These are phyloP conservation scores for Gymnopus androsaceus DNA, from an alignment of 1,284 basidiomycete genomes.

Conservation along the genomic window DNA sequence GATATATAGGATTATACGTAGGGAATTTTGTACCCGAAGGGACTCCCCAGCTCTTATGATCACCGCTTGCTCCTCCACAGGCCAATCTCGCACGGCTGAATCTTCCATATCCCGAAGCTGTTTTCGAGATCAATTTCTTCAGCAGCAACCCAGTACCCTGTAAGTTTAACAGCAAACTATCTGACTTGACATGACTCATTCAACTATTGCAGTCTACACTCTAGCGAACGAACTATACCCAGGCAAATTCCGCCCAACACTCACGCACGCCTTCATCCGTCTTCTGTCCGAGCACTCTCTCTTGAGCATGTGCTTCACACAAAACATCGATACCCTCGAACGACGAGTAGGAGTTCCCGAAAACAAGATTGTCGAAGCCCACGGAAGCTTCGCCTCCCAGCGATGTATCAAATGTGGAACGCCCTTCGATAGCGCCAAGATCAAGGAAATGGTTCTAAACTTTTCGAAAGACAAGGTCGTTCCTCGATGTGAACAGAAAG, in stretches of 20 bases:
- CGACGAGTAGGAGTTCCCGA: slow-evolving; percentile 78
- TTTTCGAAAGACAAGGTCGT: slow-evolving; percentile 49
- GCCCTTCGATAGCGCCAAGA: slow-evolving; percentile 65
- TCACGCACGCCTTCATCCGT: slow-evolving; percentile 88
- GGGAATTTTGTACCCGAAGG: slow-evolving; percentile 7
- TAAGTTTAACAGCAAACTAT: slow-evolving; percentile 35
- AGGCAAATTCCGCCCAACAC: slow-evolving; percentile 82
- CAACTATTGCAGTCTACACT: slow-evolving; percentile 64
- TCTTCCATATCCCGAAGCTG: slow-evolving; percentile 79
- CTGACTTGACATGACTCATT: slow-evolving; percentile 5
- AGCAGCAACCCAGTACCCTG: slow-evolving; percentile 71
- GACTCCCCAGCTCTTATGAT: background rate
- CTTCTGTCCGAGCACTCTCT: slow-evolving; percentile 68
- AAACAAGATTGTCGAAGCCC: slow-evolving; percentile 86
- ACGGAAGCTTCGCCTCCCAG: slow-evolving; percentile 87
- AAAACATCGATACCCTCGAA: slow-evolving; percentile 94
- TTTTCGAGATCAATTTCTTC: slow-evolving; percentile 80
- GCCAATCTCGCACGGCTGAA: slow-evolving; percentile 73
- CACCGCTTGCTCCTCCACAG: slow-evolving; percentile 35
- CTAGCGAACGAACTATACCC: slow-evolving; percentile 92
- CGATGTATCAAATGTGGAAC: slow-evolving; percentile 74
- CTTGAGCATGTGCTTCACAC: slow-evolving; percentile 81
- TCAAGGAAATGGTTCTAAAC: slow-evolving; percentile 44
- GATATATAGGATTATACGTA: slow-evolving; percentile 53
- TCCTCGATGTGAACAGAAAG: slow-evolving; percentile 54